Evolutionary conservation across 2,329 filamentous ascomycete genomes (phyloP), one percentile per base, ranked within the genome.

Genomic region (Colletotrichum eleusines): DNA sequence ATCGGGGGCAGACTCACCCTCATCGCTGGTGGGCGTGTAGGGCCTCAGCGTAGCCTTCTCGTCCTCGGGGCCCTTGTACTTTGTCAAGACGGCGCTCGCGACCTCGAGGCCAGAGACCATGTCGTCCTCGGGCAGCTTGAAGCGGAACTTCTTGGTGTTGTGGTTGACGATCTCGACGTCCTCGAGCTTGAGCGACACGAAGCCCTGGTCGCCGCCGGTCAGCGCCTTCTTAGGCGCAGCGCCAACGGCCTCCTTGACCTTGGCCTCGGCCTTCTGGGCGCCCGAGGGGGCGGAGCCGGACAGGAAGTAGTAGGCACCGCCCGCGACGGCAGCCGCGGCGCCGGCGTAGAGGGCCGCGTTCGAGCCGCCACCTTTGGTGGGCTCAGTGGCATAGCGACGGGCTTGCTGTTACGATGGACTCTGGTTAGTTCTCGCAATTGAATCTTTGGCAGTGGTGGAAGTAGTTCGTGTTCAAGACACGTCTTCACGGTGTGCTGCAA

Each of bases 131-230:
- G 94, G 93, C 53, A 98, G 90, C 77, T 91, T 90, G 83, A 99
- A 98, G 76, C 93, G 91, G 80, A 98, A 87, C 77, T 89, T 91
- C 90, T 98, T 98, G 77, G 94, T 97, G 87, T 98, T 98, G 87
- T 95, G 92, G 86, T 94, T 98, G 84, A 98, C 83, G 55, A 86
- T 83, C 83, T 97, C 92, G 60, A 94, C 88, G 66, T 91, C 90
- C 67, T 94, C 89, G 67, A 98, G 87, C 84, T 92, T 91, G 75
- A 98, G 87, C 73, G 90, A 90, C 74, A 98, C 81, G 83, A 94
- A 98, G 75, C 94, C 95, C 83, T 98, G 94, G 73, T 97, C 94
- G 74, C 94, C 94, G 75, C 95, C 95, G 42, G 88, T 92, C 81
- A 98, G 86, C 54, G 88, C 83, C 80, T 84, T 83, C 78, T 84